Evolutionary conservation across 2,329 filamentous ascomycete genomes (phyloP).

Genomic region (Xenosphaeropsis pyriputrescens): DNA sequence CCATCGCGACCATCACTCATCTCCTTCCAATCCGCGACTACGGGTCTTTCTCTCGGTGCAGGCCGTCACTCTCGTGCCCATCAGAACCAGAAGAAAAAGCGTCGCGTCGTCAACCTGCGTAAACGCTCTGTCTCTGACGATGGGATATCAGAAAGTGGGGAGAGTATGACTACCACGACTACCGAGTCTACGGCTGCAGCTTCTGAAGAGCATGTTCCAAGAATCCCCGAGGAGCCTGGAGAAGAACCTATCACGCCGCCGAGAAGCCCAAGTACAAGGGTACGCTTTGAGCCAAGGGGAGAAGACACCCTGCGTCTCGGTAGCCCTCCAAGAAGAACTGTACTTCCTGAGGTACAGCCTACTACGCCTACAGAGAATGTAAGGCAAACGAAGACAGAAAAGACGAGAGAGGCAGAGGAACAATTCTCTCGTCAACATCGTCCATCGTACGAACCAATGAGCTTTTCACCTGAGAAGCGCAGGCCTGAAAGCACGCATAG

Average conservation of each 20-base stretch:
- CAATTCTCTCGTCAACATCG: background rate
- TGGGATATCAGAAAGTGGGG: slow-evolving; percentile 34
- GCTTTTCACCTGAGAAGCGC: no score
- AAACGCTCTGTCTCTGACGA: slow-evolving; percentile 33
- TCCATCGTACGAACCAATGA: background rate
- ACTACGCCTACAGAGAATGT: no score
- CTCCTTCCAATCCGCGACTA: slow-evolving; percentile 44
- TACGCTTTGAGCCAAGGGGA: slow-evolving; percentile 16
- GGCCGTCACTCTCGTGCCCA: slow-evolving; percentile 43
- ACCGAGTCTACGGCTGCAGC: slow-evolving; percentile 41
- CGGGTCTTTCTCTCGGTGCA: slow-evolving; percentile 48
- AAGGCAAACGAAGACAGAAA: no score
- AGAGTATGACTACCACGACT: slow-evolving; percentile 23
- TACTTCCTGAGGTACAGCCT: no score
- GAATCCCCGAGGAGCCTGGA: slow-evolving; percentile 44
- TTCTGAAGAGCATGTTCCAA: slow-evolving; percentile 42
- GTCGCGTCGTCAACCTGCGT: slow-evolving; percentile 68
- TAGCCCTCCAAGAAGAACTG: slow-evolving; percentile 16
- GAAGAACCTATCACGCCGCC: slow-evolving; percentile 38
- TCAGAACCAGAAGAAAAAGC: slow-evolving; percentile 65
- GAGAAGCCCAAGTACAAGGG: slow-evolving; percentile 24
- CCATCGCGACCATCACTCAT: slow-evolving; percentile 55
- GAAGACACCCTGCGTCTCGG: slow-evolving; percentile 18
- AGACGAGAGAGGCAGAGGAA: no score
- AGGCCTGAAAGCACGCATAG: no score